These are phyloP conservation scores for Cryptococcus sp. DNA, from an alignment of 1,284 basidiomycete species.

Conservation along the genomic window DNA sequence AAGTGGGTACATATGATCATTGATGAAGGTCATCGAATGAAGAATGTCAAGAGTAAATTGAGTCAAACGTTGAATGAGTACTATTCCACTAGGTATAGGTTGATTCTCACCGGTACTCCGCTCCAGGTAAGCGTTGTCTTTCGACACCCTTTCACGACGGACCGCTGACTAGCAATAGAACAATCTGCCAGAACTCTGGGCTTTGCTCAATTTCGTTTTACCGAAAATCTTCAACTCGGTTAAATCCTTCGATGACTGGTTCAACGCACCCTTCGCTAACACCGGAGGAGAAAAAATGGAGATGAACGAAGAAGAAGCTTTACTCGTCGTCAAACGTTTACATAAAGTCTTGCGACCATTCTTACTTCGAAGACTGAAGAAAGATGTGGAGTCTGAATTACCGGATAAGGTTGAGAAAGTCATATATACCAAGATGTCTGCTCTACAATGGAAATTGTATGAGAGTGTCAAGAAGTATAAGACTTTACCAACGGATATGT, in stretches of 20 bases:
- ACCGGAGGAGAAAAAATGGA: constrained; percentile 98
- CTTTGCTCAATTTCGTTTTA: constrained; percentile 94
- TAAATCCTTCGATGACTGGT: constrained; percentile 99
- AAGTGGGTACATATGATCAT: constrained; percentile 99
- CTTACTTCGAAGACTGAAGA: constrained; percentile 92
- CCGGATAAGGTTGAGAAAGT: constrained; percentile 99
- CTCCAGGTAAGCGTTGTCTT: constrained; percentile 57
- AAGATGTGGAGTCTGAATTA: constrained; percentile 95
- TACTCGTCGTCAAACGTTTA: constrained; percentile 94
- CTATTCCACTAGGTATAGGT: constrained; percentile 88
- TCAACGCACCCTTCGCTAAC: constrained; percentile 99
- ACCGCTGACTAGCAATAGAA: constrained; percentile 53
- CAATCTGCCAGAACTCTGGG: constrained; percentile 97
- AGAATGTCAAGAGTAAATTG: constrained; percentile 96
- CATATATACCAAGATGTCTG: constrained; percentile 96
- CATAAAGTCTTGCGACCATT: constrained; percentile 98
- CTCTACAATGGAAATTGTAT: constrained; percentile 89
- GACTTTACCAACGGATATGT: constrained; percentile 52
- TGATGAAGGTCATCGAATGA: constrained; percentile 99
- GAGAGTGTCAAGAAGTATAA: constrained; percentile 72
- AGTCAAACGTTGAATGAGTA: constrained; percentile 87
- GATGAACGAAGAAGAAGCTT: constrained; percentile 98
- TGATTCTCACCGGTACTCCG: constrained; percentile 96
- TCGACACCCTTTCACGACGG: neutral
- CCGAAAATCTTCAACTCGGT: constrained; percentile 99